These are phyloP conservation scores for Arachnomyces sp. DNA, from an alignment of 2,329 filamentous ascomycete genomes.

Conservation along the genomic window DNA sequence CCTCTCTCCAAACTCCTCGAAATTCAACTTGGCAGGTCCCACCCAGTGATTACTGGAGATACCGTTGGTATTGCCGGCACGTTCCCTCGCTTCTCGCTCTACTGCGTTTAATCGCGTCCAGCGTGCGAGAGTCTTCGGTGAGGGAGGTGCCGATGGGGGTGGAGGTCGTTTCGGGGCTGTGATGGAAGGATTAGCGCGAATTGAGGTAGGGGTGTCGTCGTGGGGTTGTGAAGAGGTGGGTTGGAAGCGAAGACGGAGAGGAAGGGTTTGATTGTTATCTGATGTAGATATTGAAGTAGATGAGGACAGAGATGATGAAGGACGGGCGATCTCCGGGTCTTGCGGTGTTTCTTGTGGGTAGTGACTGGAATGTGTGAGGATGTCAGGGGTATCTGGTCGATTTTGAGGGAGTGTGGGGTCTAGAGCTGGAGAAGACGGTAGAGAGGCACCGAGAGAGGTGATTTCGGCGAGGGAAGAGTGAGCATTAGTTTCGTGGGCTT, in stretches of 20 bases:
- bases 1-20: constrained; percentile 69
- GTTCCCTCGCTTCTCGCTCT: constrained; percentile 59
- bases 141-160: constrained; percentile 18
- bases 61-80: constrained; percentile 57
- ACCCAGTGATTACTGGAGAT: too few relatives aligned
- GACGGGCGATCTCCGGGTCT: constrained; percentile 2
- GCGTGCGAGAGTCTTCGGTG: constrained; percentile 34
- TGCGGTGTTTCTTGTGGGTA: neutral
- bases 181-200: constrained; percentile 10
- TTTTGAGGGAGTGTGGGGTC: constrained; percentile 43
- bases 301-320: constrained; percentile 12
- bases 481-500: constrained; percentile 6
- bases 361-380: too few relatives aligned
- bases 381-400: constrained; percentile 32
- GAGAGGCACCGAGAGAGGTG: constrained; percentile 7
- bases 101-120: constrained; percentile 51
- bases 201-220: constrained; percentile 24
- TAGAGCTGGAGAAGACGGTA: constrained; percentile 10
- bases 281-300: constrained; percentile 11
- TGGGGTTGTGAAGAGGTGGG: constrained; percentile 32
- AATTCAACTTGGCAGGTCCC: constrained; percentile 58
- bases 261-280: constrained; percentile 17
- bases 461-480: constrained; percentile 7
- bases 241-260: constrained; percentile 32
- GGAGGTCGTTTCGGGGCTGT: constrained; percentile 11